Conservation (phyloP, 1,139 yeast species). For the Saccharomyces pastorianus region DNA sequence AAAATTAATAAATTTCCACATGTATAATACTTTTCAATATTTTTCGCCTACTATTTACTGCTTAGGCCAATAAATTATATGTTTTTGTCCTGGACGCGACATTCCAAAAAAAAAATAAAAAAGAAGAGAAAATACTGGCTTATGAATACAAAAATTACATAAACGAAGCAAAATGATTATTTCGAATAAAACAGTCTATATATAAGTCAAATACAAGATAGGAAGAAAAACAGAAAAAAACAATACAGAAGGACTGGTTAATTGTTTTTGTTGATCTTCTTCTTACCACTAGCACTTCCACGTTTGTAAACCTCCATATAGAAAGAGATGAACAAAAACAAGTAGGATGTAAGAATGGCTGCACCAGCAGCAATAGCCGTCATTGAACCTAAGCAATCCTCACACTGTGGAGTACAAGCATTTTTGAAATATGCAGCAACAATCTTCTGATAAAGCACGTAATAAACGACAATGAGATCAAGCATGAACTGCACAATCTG, state of each 20-base stretch:
- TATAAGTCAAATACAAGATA: not conserved
- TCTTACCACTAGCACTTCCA: slow-evolving; percentile 41
- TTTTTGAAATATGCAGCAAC: not conserved
- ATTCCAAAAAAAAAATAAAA: not conserved
- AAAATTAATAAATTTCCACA: not conserved
- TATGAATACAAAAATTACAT: not conserved
- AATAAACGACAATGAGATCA: slow-evolving; percentile 68
- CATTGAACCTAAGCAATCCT: slow-evolving; percentile 68
- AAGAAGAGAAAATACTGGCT: not conserved
- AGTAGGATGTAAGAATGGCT: slow-evolving; percentile 62
- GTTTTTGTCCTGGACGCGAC: not conserved
- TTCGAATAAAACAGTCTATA: not conserved
- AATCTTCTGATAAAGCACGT: slow-evolving; percentile 57
- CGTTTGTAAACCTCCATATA: slow-evolving; percentile 68
- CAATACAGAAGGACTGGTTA: not conserved
- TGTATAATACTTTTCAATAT: not conserved
- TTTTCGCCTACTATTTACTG: not conserved
- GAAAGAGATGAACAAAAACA: slow-evolving; percentile 66
- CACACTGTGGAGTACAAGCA: slow-evolving; percentile 47
- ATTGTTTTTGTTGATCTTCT: slow-evolving; percentile 25
- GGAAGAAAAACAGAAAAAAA: no score
- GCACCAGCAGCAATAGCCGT: slow-evolving; percentile 69
- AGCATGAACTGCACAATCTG: slow-evolving; percentile 70
- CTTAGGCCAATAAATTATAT: not conserved
- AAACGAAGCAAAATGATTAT: not conserved